These are phyloP conservation scores for Andrographis paniculata DNA, from an alignment of 305 asterid genomes.

Conservation along the genomic window DNA sequence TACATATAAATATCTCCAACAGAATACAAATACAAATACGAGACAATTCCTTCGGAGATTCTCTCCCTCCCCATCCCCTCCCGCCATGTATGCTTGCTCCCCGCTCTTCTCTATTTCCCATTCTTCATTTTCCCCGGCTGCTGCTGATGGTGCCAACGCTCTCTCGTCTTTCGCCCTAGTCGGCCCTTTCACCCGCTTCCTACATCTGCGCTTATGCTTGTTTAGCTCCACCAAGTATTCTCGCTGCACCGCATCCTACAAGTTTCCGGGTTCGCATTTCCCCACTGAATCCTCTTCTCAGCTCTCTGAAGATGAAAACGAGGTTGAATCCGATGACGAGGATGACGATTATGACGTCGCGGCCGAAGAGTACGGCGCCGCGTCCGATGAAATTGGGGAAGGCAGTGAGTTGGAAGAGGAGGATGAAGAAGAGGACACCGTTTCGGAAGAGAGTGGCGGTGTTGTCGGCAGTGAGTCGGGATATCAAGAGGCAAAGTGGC, in stretches of 20 bases:
- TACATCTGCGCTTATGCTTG: slow-evolving; percentile 21
- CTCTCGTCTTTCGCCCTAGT: slow-evolving; percentile 26
- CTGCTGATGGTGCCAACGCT: slow-evolving; percentile 5
- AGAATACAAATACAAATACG: too few relatives aligned
- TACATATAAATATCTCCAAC: background rate
- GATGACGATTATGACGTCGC: slow-evolving; percentile 64
- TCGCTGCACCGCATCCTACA: slow-evolving; percentile 24
- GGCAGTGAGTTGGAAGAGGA: slow-evolving; percentile 29
- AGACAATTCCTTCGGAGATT: background rate
- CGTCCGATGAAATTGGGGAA: slow-evolving; percentile 29
- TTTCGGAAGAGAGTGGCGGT: slow-evolving; percentile 18
- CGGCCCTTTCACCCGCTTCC: slow-evolving; percentile 27
- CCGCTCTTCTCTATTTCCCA: slow-evolving; percentile 17
- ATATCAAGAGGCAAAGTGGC: slow-evolving; percentile 79
- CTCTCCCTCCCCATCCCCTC: too few relatives aligned
- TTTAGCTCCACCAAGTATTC: slow-evolving; percentile 15
- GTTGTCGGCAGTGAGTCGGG: slow-evolving; percentile 24
- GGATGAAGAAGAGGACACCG: slow-evolving; percentile 37
- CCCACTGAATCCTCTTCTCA: slow-evolving; percentile 46
- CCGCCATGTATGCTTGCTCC: background rate
- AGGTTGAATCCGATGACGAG: slow-evolving; percentile 41
- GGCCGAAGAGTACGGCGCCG: slow-evolving; percentile 60
- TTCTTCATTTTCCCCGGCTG: slow-evolving; percentile 10
- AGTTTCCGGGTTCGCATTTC: slow-evolving; percentile 34
- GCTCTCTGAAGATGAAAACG: slow-evolving; percentile 48